Conservation (phyloP, 1,139 yeast genomes). For the Candida gigantensis region DNA sequence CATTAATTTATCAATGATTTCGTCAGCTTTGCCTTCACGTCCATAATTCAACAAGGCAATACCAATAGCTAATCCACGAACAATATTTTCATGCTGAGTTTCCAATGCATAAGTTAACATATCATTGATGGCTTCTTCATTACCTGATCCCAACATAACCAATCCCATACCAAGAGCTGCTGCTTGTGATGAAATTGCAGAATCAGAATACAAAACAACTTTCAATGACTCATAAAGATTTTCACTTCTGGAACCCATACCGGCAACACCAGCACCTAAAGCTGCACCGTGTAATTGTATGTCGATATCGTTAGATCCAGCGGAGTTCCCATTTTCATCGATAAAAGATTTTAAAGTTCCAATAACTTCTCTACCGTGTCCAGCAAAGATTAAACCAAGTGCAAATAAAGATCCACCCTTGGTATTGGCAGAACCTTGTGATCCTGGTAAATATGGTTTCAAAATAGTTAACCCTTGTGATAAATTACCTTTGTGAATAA, state of each 20-base stretch:
- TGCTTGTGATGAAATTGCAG: slow-evolving; percentile 95
- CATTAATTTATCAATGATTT: slow-evolving; percentile 65
- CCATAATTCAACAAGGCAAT: slow-evolving; percentile 86
- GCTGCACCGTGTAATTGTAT: slow-evolving; percentile 95
- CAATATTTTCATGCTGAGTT: slow-evolving; percentile 93
- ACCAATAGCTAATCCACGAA: slow-evolving; percentile 89
- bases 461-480: slow-evolving; percentile 86
- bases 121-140: slow-evolving; percentile 69
- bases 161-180: slow-evolving; percentile 97
- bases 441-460: slow-evolving; percentile 90
- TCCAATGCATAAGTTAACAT: slow-evolving; percentile 93
- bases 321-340: slow-evolving; percentile 65
- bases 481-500: slow-evolving; percentile 91
- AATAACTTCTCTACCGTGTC: slow-evolving; percentile 88
- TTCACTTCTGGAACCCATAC: slow-evolving; percentile 84
- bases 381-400: slow-evolving; percentile 91
- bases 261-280: slow-evolving; percentile 94
- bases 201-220: slow-evolving; percentile 83
- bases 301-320: slow-evolving; percentile 76
- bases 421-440: slow-evolving; percentile 77
- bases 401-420: slow-evolving; percentile 97
- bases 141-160: slow-evolving; percentile 93
- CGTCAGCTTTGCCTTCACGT: slow-evolving; percentile 79
- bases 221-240: slow-evolving; percentile 80
- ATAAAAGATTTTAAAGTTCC: slow-evolving; percentile 77